Evolutionary conservation across 2,329 filamentous ascomycete genomes (phyloP), one percentile per base, ranked within the genome.

Genomic region (Colletotrichum lentis): DNA sequence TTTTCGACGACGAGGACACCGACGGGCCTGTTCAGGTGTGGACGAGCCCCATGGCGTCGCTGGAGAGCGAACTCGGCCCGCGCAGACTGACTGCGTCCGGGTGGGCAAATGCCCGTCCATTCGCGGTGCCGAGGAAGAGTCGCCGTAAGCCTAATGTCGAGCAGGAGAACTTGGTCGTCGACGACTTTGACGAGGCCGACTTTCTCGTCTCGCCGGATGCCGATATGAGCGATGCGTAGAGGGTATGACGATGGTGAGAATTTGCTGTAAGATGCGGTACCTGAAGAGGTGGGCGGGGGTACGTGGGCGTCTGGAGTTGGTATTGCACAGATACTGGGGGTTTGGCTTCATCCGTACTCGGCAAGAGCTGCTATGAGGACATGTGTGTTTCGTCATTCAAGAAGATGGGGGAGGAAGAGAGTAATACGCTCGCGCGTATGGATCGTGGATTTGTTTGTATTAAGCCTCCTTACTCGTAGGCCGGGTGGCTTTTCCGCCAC

Each of bases 101-200:
- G 31, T 80, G 78, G 71, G 74, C 74, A 37, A 82, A 80, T 44
- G 75, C 78, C 5, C 80, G 86, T 31, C 74, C 82, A 6, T 79
- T 87, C 74, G 86, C 86, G 3, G 76, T 84, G 39, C 86, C 86
- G 1, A 71, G 70, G 67, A 78, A 77, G 72, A 65, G 66, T 55
- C 59, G 62, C 62, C 22, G 62, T 18, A 70, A 70, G 64, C 54
- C 50, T 37, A 58, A 27, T 31, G 43, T 75, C 5, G 81, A 76
- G 0, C 83, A 87, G 73, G 84, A 87, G 73, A 86, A 85, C 70
- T 77, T 78, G 70, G 76, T 76, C 5, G 72, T 79, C 0, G 80
- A 80, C 49, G 90, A 93, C 75, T 93, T 93, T 75, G 88, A 85
- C 65, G 91, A 93, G 67, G 90, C 90, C 0, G 83, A 86, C 0